A percentile compares a stretch with the other conserved stretches of the same genome.
Evolutionary conservation across 2,329 filamentous ascomycete species (phyloP).

Genomic region (Juglanconis sp.): DNA sequence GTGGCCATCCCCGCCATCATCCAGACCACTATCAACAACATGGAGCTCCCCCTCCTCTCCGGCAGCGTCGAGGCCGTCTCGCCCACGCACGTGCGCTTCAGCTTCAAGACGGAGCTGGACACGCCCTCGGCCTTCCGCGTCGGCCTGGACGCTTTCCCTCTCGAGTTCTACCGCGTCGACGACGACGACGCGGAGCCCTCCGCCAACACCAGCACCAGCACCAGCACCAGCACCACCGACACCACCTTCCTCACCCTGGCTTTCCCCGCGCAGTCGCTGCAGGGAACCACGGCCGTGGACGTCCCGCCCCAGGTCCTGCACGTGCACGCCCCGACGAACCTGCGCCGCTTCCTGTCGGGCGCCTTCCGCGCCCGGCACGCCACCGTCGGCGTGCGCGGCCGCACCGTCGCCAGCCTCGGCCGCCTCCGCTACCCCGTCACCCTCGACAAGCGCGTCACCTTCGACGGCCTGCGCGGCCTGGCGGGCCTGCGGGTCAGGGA

Average conservation of each 20-base stretch:
- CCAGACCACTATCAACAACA: conserved; percentile 40
- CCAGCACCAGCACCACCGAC: conserved; percentile 24
- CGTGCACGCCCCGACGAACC: conserved; percentile 36
- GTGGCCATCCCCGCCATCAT: conserved; percentile 45
- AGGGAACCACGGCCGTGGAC: conserved; percentile 34
- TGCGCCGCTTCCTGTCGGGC: conserved; percentile 35
- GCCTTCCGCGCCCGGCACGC: conserved; percentile 37
- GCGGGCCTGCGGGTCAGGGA: conserved; percentile 31
- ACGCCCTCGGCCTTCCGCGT: conserved; percentile 36
- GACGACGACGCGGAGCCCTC: too few species aligned
- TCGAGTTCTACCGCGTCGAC: conserved; percentile 40
- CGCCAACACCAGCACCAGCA: too few species aligned
- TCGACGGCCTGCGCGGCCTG: conserved; percentile 37
- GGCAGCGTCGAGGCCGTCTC: conserved; percentile 34
- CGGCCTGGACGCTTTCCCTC: conserved; percentile 29
- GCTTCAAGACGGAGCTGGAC: conserved; percentile 34
- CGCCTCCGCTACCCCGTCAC: conserved; percentile 33
- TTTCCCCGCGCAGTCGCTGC: conserved; percentile 31
- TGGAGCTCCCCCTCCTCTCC: conserved; percentile 35
- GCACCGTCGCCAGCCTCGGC: conserved; percentile 36
- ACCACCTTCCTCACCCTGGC: conserved; percentile 26
- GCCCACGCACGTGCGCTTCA: conserved; percentile 32
- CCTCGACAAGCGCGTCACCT: conserved; percentile 40
- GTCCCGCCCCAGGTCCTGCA: conserved; percentile 33
- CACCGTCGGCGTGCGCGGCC: conserved; percentile 36